Base-by-base conservation (phyloP, 2,329 filamentous ascomycete species). In the Cladosporium oxysporum region DNA sequence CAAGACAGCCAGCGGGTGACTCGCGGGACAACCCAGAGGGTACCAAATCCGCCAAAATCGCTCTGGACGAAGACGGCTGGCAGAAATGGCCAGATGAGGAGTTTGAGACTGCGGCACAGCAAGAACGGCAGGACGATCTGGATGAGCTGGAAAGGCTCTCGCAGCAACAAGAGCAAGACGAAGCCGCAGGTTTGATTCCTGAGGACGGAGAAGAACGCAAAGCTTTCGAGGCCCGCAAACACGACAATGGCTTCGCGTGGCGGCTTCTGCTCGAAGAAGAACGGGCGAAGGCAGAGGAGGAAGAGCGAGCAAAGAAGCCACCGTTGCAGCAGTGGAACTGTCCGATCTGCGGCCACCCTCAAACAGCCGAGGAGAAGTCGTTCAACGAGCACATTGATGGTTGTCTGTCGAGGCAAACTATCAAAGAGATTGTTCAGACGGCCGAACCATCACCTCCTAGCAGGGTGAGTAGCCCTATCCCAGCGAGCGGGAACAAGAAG, bases 341-440 rank as follows among this genome's bases (percentile, higher is more conserved):
- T 76, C 95, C 95, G 0, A 91, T 98, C 53, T 99, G 95, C 76
- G 80, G 82, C n/a, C 83, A 89, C 18, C 89, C 91, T 0, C 93
- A 97, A 73, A 74, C 82, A 0, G 86, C 92, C 0, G 85, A 94
- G 59, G 92, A 97, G 75, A 84, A 84, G 55, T 81, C 80, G 0
- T 96, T 98, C 79, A 99, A 99, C 71, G 87, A 90, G 65, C 95
- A 99, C 74, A 93, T 99, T 61, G 95, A 99, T 76, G 85, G 91
- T 10, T 99, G 95, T 76, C 84, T 99, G 1, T 97, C 93, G 0
- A 85, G 89, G 64, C 88, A 91, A 73, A 91, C 92, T 0, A 98
- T 99, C 72, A 90, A 90, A 55, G 92, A 97, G 72, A 90, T 88
- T 0, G 89, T 95, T 26, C 35, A 58, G 21, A 65, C 62, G 2